These are phyloP conservation scores for Dactylorhiza incarnata DNA, from an alignment of 106 monocot species.

Conservation along the genomic window DNA sequence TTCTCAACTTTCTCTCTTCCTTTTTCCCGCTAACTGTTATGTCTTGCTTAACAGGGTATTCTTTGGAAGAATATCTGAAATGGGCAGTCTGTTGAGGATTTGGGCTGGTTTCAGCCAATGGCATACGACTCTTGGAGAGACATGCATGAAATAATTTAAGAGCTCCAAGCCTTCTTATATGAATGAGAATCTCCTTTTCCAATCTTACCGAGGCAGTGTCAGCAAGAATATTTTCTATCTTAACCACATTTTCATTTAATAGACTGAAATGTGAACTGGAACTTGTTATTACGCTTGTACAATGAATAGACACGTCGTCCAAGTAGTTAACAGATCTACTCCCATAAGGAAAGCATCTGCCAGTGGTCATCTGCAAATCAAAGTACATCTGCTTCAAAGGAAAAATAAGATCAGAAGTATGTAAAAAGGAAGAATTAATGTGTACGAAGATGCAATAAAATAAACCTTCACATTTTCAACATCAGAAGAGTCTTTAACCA, in stretches of 20 bases:
- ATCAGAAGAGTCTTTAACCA: too few relatives aligned
- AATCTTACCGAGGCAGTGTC: constrained; percentile 31
- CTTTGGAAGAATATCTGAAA: constrained; percentile 1
- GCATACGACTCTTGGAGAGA: constrained; percentile 32
- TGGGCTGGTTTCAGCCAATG: constrained; percentile 9
- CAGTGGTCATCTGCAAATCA: too few relatives aligned
- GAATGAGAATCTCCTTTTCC: constrained; percentile 56
- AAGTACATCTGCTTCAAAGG: too few relatives aligned
- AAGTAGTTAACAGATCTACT: too few relatives aligned
- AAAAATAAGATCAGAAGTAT: too few relatives aligned
- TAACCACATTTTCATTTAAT: constrained; percentile 53
- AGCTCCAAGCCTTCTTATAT: constrained; percentile 66
- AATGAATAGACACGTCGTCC: constrained; percentile 9
- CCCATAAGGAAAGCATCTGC: too few relatives aligned
- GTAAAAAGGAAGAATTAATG: too few relatives aligned
- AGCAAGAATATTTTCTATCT: constrained; percentile 46
- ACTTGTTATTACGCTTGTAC: constrained; percentile 13
- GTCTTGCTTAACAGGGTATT: constrained; percentile 1
- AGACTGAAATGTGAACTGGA: constrained; percentile 33
- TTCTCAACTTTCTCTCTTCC: constrained; percentile 53
- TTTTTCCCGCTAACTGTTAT: constrained; percentile 25
- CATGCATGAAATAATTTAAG: constrained; percentile 54
- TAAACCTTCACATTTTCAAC: too few relatives aligned
- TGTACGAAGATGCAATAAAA: too few relatives aligned
- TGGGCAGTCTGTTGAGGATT: constrained; percentile 13